phyloP scores from a whole-genome alignment of 2,329 filamentous ascomycete genomes.

The Botrytis sinoallii region DNA sequence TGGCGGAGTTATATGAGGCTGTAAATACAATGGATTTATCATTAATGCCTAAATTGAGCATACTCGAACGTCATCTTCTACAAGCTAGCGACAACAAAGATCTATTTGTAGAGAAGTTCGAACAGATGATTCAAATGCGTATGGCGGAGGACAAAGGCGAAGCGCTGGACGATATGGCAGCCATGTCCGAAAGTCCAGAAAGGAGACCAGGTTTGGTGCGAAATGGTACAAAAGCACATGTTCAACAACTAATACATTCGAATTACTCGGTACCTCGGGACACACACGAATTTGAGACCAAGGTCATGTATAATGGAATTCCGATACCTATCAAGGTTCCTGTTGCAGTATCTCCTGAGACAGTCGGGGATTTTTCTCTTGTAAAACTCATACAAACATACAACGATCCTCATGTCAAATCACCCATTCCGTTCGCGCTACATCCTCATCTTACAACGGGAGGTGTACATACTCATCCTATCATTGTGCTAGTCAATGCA shows the following conservation, averaged over 20 bases:
- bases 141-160: constrained; percentile 60
- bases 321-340: constrained; percentile 96
- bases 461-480: constrained; percentile 84
- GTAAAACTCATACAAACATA: constrained; percentile 98
- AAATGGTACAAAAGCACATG: constrained; percentile 60
- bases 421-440: constrained; percentile 77
- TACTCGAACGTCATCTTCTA: constrained; percentile 79
- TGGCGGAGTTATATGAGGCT: constrained; percentile 83
- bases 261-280: constrained; percentile 80
- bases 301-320: constrained; percentile 92
- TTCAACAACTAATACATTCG: constrained; percentile 52
- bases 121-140: constrained; percentile 84
- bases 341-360: constrained; percentile 89
- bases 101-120: constrained; percentile 96
- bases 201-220: constrained; percentile 42
- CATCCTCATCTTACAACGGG: constrained; percentile 94
- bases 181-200: constrained; percentile 48
- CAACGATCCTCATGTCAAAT: constrained; percentile 74
- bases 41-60: constrained; percentile 79
- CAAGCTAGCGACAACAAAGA: constrained; percentile 93
- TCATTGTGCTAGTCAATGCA: constrained; percentile 91
- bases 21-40: constrained; percentile 97
- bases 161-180: constrained; percentile 43
- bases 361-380: constrained; percentile 94
- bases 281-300: constrained; percentile 96